phyloP scores from a whole-genome alignment of 495 filamentous ascomycete genomes.

The Aspergillus saccharolyticus region DNA sequence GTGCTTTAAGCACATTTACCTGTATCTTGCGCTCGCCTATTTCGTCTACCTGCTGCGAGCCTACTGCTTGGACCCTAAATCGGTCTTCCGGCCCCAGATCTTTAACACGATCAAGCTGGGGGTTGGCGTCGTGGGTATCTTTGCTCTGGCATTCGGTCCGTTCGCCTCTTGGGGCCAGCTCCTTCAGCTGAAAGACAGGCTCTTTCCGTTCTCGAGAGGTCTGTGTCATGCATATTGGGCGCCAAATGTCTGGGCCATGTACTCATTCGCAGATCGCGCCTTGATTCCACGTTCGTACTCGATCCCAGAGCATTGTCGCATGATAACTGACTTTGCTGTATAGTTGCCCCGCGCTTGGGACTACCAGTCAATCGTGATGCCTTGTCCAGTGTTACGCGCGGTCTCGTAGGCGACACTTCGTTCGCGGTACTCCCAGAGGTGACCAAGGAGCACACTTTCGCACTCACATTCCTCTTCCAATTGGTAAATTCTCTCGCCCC shows the following conservation, averaged over 20 bases:
- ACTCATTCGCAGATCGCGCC: constrained; percentile 81
- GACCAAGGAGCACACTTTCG: constrained; percentile 71
- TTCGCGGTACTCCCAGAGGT: constrained; percentile 92
- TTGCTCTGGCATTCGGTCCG: constrained; percentile 81
- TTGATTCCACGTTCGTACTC: constrained; percentile 66
- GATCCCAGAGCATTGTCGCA: not conserved
- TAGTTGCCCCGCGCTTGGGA: constrained; percentile 75
- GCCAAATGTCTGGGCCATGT: constrained; percentile 95
- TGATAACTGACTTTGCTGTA: constrained; percentile 20
- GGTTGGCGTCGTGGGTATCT: constrained; percentile 62
- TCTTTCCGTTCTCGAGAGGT: constrained; percentile 92
- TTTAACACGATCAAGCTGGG: constrained; percentile 79
- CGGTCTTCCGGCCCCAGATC: constrained; percentile 69
- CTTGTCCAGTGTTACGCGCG: constrained; percentile 82
- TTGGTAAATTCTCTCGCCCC: constrained; percentile 40
- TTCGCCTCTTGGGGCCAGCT: constrained; percentile 82
- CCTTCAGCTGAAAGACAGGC: constrained; percentile 74
- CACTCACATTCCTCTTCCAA: constrained; percentile 79
- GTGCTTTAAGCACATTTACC: constrained; percentile 97
- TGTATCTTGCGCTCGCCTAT: constrained; percentile 94
- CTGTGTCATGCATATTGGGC: constrained; percentile 98
- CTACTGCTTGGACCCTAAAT: constrained; percentile 81
- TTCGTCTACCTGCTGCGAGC: constrained; percentile 84
- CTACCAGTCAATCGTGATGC: constrained; percentile 67
- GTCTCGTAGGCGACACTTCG: constrained; percentile 88